Evolutionary conservation across 192 early-diverging fungal species (phyloP).

Genomic region (Helicostylum pulchrum): DNA sequence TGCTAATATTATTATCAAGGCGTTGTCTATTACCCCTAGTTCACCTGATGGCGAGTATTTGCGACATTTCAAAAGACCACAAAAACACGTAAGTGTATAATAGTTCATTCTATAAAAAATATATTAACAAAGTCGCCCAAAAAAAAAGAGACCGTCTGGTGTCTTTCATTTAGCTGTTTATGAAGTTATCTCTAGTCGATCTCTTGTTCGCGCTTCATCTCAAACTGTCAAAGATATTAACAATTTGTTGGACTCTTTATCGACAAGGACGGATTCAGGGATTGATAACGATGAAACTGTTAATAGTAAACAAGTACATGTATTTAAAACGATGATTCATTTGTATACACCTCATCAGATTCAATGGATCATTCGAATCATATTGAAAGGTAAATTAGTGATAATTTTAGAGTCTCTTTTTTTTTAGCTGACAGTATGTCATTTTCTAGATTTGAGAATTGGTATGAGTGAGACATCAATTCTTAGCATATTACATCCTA

Average conservation of each 20-base stretch:
- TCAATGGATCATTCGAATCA: constrained; percentile 73
- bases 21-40: constrained; percentile 50
- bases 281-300: not conserved
- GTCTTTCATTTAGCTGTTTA: constrained; percentile 60
- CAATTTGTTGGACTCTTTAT: constrained; percentile 48
- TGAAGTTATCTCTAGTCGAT: constrained; percentile 46
- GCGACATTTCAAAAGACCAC: constrained; percentile 36
- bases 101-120: not conserved
- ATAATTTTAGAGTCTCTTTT: not conserved
- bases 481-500: constrained; percentile 62
- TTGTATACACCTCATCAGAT: constrained; percentile 67
- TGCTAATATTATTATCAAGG: constrained; percentile 60
- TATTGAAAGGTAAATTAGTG: constrained; percentile 59
- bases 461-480: constrained; percentile 72
- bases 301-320: constrained; percentile 15
- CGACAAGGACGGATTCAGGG: constrained; percentile 30
- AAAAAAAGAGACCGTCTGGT: constrained; percentile 48
- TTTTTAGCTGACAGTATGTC: not conserved
- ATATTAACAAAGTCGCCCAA: not conserved
- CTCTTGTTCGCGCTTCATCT: constrained; percentile 42
- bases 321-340: constrained; percentile 53
- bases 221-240: constrained; percentile 64
- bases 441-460: constrained; percentile 61
- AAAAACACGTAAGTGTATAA: constrained; percentile 13
- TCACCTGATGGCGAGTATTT: constrained; percentile 36